Base-by-base conservation (phyloP, 805 yeast species). In the Grigorovia transvaalensis region DNA sequence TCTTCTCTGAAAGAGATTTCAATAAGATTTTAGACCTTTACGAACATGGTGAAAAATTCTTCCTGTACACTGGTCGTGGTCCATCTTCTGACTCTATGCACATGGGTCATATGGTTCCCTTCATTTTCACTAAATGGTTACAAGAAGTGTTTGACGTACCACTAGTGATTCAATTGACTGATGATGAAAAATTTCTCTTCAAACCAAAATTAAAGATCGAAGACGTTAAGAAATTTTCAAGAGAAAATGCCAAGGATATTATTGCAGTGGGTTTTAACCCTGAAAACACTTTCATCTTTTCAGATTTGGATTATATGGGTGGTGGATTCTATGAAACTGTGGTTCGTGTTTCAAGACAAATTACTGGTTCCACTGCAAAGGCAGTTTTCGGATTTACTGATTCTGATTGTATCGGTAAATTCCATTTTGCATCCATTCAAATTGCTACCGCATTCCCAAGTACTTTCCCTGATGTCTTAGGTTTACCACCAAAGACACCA, bases 121-220 rank as follows among this genome's bases (percentile, higher is more conserved):
- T 93, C 66, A 70, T 85, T 35, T 93, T 93, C 74, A 93, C 99
- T 52, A 89, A 90, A 70, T 93, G 98, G 98, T 77, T 93, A 62
- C 99, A 93, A 70, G 97, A 91, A 46, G 98, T 91, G 2, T 93
- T 93, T 67, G 98, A 93, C 66, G 96, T 81, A 53, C 98, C 99
- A 19, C 76, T 93, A 56, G 95, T 93, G 42, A 82, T 93, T 59
- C 97, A 93, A 70, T 72, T 88, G 71, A 90, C 97, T 2, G 99
- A 93, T 68, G 99, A 93, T 69, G 99, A 93, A 70, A 93, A 93
- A 74, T 93, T 93, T 68, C 71, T 93, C 62, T 93, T 93, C 78
- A 93, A 93, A 72, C 96, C 78, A 59, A 84, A 87, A 64, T 78
- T 93, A 62, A 85, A 91, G 23, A 85, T 93, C 55, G 87, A 84